Percentiles rank a stretch among this genome's conserved stretches.
These are phyloP conservation scores for Basipetospora chlamydospora DNA, from an alignment of 2,329 filamentous ascomycete genomes.

Conservation along the genomic window DNA sequence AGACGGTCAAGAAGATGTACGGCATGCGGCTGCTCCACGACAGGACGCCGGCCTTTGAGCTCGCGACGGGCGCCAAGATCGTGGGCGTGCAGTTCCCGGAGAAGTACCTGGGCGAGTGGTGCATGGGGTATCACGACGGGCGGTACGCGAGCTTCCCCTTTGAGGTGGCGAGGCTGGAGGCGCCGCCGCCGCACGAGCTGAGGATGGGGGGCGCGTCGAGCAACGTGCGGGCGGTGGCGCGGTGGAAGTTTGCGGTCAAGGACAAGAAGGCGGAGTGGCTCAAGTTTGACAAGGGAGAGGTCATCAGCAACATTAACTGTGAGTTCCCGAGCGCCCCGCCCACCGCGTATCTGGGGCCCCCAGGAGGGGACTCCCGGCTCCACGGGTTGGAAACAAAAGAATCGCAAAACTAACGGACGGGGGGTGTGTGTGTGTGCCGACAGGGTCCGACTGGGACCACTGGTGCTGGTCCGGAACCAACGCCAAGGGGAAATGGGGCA, in stretches of 20 bases:
- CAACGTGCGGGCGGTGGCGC: slow-evolving; percentile 30
- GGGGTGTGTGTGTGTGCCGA: too few species aligned
- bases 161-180: slow-evolving; percentile 32
- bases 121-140: slow-evolving; percentile 42
- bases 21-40: slow-evolving; percentile 31
- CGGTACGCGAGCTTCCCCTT: slow-evolving; percentile 32
- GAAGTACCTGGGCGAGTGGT: slow-evolving; percentile 40
- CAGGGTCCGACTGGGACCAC: slow-evolving; percentile 30
- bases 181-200: slow-evolving; percentile 30
- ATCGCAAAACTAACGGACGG: too few species aligned
- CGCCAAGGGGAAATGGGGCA: slow-evolving; percentile 34
- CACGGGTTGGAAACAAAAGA: too few species aligned
- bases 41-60: slow-evolving; percentile 28
- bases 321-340: too few species aligned
- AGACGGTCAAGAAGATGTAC: slow-evolving; percentile 31
- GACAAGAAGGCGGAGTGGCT: slow-evolving; percentile 30
- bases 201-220: slow-evolving; percentile 30
- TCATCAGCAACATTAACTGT: slow-evolving; percentile 50
- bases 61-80: slow-evolving; percentile 32
- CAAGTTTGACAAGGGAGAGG: slow-evolving; percentile 51
- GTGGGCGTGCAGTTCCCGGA: slow-evolving; percentile 35
- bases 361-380: too few species aligned
- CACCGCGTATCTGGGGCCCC: too few species aligned
- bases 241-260: slow-evolving; percentile 38
- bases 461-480: slow-evolving; percentile 44